A percentile compares a stretch with the other conserved stretches of the same genome.
These are phyloP conservation scores for Paramyrothecium sp. DNA, from an alignment of 2,329 filamentous ascomycete species.

Conservation along the genomic window DNA sequence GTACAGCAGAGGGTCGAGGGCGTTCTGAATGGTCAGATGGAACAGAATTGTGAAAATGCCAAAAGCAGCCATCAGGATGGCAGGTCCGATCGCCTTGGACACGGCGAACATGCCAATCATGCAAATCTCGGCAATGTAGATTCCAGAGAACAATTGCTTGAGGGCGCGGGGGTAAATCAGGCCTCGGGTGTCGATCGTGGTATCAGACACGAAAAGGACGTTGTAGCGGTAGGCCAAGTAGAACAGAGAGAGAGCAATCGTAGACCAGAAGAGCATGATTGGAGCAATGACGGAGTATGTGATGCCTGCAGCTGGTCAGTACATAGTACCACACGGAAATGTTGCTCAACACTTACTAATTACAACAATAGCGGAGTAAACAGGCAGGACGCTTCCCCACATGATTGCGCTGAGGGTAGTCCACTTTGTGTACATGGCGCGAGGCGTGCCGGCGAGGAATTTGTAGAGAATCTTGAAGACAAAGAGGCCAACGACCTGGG, in stretches of 20 bases:
- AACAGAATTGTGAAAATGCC: conserved; percentile 75
- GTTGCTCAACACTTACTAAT: conserved; percentile 48
- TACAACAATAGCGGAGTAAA: conserved; percentile 72
- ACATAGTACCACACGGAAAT: neutral
- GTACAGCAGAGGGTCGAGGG: conserved; percentile 69
- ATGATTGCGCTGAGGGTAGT: conserved; percentile 64
- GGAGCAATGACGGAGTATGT: conserved; percentile 84
- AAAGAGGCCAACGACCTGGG: conserved; percentile 66
- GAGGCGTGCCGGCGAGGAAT: conserved; percentile 72
- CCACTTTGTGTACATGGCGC: conserved; percentile 76
- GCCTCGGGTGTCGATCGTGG: conserved; percentile 82
- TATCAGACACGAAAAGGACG: conserved; percentile 76
- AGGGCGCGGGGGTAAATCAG: conserved; percentile 84
- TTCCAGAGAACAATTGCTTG: conserved; percentile 78
- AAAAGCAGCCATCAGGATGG: conserved; percentile 74
- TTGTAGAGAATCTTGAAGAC: conserved; percentile 68
- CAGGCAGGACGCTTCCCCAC: conserved; percentile 75
- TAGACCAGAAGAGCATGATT: conserved; percentile 76
- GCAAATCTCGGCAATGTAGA: conserved; percentile 78
- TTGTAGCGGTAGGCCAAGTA: conserved; percentile 88
- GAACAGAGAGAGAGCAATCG: conserved; percentile 73
- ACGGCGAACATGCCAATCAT: conserved; percentile 80
- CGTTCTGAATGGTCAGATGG: conserved; percentile 68
- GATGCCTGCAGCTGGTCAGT: conserved; percentile 47
- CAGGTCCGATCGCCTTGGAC: conserved; percentile 63